phyloP scores from a whole-genome alignment of 164 flowering plant genomes.

The Dillenia suffruticosa region DNA sequence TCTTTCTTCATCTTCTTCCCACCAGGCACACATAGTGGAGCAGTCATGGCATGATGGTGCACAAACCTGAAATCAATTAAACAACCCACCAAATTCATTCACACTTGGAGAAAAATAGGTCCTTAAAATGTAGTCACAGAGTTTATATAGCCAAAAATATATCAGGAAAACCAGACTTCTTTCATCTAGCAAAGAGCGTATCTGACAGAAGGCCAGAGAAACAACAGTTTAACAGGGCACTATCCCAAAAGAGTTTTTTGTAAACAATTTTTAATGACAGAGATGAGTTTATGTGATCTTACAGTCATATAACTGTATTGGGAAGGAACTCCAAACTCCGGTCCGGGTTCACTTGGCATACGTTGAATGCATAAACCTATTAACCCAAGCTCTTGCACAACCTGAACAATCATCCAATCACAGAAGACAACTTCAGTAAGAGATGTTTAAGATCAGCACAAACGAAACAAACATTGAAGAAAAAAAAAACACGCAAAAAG shows the following conservation, averaged over 20 bases:
- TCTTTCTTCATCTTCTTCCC: slow-evolving; percentile 99
- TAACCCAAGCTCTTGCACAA: slow-evolving; percentile 93
- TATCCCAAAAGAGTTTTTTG: too few relatives aligned
- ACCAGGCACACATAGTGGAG: slow-evolving; percentile 98
- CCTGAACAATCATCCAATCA: slow-evolving; percentile 43
- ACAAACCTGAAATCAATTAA: slow-evolving; percentile 54
- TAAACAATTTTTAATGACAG: not conserved
- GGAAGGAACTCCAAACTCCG: slow-evolving; percentile 96
- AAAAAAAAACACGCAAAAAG: not conserved
- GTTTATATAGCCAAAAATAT: too few relatives aligned
- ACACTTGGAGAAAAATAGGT: not conserved
- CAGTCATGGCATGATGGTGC: slow-evolving; percentile 99
- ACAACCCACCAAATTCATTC: not conserved
- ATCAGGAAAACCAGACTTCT: too few relatives aligned
- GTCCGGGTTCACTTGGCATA: slow-evolving; percentile 88
- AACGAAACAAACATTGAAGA: not conserved
- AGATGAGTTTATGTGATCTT: slow-evolving; percentile 12
- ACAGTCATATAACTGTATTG: slow-evolving; percentile 94
- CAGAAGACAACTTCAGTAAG: not conserved
- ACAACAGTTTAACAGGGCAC: too few relatives aligned
- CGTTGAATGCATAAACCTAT: slow-evolving; percentile 95
- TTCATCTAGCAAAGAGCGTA: too few relatives aligned
- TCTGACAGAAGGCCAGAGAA: too few relatives aligned
- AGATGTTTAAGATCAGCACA: not conserved
- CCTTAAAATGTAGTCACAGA: too few relatives aligned